Conservation (phyloP, 2,329 filamentous ascomycete genomes). For the Cladophialophora immunda region DNA sequence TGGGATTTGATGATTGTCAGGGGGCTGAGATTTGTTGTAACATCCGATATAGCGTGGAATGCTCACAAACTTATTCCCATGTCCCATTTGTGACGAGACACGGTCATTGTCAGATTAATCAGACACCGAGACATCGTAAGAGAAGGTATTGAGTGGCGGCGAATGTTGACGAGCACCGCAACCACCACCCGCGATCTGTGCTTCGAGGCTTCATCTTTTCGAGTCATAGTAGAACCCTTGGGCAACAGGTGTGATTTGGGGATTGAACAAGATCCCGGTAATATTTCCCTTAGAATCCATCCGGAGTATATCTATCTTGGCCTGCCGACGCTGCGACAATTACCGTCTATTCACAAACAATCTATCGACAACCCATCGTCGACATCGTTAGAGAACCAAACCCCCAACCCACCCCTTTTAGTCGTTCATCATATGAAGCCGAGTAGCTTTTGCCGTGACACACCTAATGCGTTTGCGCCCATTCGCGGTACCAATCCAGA, state of each 20-base stretch:
- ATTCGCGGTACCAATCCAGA: slow-evolving; percentile 84
- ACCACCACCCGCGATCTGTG: neutral
- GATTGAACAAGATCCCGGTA: neutral
- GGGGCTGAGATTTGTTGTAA: no score
- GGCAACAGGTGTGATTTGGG: neutral
- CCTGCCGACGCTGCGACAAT: neutral
- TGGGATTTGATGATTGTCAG: no score
- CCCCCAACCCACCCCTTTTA: neutral
- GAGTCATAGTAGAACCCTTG: neutral
- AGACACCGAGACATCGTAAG: neutral
- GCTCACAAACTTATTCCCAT: neutral
- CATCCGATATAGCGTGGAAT: no score
- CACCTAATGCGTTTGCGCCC: slow-evolving; percentile 62
- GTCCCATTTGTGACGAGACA: neutral
- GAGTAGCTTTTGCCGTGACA: neutral
- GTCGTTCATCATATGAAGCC: neutral
- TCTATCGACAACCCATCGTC: neutral
- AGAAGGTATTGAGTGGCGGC: neutral
- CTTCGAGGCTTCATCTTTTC: neutral
- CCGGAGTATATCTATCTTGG: neutral
- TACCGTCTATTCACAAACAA: no score
- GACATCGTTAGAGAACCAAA: neutral
- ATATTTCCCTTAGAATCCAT: neutral
- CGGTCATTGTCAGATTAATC: neutral
- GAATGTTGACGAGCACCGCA: neutral